Evolutionary conservation across 139 green algal species (phyloP), one percentile per base, ranked within the genome.

Genomic region (Pleodorina starrii): DNA sequence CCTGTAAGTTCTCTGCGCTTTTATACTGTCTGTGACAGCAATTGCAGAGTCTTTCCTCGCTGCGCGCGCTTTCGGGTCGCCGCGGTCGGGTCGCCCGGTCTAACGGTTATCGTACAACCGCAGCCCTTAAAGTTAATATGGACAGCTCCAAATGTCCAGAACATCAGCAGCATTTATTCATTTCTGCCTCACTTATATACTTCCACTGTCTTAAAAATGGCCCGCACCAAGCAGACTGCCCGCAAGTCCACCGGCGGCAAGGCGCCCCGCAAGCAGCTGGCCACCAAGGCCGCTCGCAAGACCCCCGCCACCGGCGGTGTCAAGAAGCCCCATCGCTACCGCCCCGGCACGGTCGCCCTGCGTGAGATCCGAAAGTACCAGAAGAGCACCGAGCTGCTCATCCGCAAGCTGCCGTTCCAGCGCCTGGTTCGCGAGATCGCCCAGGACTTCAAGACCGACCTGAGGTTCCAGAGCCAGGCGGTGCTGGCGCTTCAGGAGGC

Each of bases 381-480:
- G 95, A 98, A 98, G 95, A 96, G 92, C 89, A 98, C 96, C 7
- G 96, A 98, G 93, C 94, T 97, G 88, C 95, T 99, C 46, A 98
- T 99, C 92, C 95, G 97, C 90, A 99, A 99, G 95, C 93, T 99
- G 86, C 97, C 97, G 59, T 99, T 99, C 94, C 97, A 99, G 94
- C 93, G 97, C 60, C 94, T 99, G 84, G 97, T 99, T 12, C 66
- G 66, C 17, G 66, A 74, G n/a, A 74, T 74, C 35, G 66, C 66
- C 21, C 29, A 74, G 29, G n/a, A 74, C 29, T 43, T 74, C 29
- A 74, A 43, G 66, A 43, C n/a, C 3, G 66, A 74, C 66, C 29
- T 74, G 16, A 17, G 66, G 16, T 74, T 74, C n/a, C 66, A 74
- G 66, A 74, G 66, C 66, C 66, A 74, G 66, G 54, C 54, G 21